A percentile compares a stretch with the other conserved stretches of the same genome.
phyloP scores from a whole-genome alignment of 148 eudicot species.

The Cornus suecica region DNA sequence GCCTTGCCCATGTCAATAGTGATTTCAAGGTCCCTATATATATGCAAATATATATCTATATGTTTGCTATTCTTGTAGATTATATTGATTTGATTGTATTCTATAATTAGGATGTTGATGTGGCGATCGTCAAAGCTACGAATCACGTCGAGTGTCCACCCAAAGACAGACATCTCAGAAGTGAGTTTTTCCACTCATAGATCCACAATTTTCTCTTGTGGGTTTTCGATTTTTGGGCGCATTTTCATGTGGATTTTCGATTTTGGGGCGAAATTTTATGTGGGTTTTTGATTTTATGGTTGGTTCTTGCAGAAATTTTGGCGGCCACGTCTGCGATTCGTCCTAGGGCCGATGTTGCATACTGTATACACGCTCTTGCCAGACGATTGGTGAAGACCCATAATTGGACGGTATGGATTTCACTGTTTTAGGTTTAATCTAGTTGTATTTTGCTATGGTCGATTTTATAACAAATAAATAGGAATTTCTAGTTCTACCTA shows the following conservation, averaged over 20 bases:
- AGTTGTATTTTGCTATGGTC: not conserved
- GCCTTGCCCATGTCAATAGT: slow-evolving; percentile 91
- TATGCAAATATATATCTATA: too few species aligned
- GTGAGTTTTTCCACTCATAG: slow-evolving; percentile 39
- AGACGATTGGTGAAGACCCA: slow-evolving; percentile 87
- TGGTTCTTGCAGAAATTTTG: slow-evolving; percentile 59
- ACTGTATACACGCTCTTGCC: slow-evolving; percentile 86
- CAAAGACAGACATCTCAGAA: slow-evolving; percentile 87
- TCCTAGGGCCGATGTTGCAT: slow-evolving; percentile 94
- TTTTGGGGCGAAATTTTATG: too few species aligned
- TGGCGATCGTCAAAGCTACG: slow-evolving; percentile 94
- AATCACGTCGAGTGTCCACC: slow-evolving; percentile 97
- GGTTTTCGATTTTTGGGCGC: slow-evolving; percentile 4
- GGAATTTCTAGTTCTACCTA: too few species aligned
- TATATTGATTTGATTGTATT: slow-evolving; percentile 2
- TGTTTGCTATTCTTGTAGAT: not conserved
- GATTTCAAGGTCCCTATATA: slow-evolving; percentile 65
- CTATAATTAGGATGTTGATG: slow-evolving; percentile 78
- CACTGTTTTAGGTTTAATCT: not conserved
- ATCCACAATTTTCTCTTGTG: not conserved
- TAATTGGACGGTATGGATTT: slow-evolving; percentile 84
- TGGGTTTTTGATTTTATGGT: too few species aligned
- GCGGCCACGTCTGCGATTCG: slow-evolving; percentile 71
- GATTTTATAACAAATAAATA: too few species aligned
- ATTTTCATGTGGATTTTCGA: not conserved